These are phyloP conservation scores for Eleusine indica DNA, from an alignment of 176 grass and related monocot species.

Conservation along the genomic window DNA sequence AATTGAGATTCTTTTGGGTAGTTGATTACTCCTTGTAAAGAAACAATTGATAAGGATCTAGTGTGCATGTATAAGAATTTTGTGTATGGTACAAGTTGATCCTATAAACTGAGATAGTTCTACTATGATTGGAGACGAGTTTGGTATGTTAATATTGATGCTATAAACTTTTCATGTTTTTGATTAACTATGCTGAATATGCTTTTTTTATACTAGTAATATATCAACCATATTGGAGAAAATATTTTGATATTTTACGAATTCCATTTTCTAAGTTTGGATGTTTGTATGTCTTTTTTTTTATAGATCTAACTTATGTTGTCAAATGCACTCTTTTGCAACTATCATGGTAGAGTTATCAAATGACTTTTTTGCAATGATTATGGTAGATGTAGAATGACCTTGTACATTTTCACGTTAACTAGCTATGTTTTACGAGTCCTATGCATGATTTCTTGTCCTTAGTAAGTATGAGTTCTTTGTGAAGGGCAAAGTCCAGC, in stretches of 20 bases:
- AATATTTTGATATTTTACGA: neutral
- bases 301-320: neutral
- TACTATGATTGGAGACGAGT: neutral
- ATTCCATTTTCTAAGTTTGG: neutral
- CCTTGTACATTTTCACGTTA: too few relatives aligned
- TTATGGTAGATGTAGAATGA: too few relatives aligned
- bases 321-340: neutral
- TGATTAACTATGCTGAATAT: neutral
- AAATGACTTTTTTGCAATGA: neutral
- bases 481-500: conserved; percentile 28
- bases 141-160: neutral
- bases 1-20: conserved; percentile 6
- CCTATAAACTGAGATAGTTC: conserved; percentile 4
- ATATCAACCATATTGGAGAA: neutral
- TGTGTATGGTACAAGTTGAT: conserved; percentile 8
- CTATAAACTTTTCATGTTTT: neutral
- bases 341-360: too few relatives aligned
- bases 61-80: conserved; percentile 1
- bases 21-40: conserved; percentile 38
- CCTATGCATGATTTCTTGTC: conserved; percentile 43
- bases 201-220: neutral
- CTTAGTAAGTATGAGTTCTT: conserved; percentile 52
- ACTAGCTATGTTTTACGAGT: neutral
- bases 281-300: neutral
- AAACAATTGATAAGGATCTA: conserved; percentile 34